A percentile compares a stretch with the other conserved stretches of the same genome.
Conservation (phyloP, 345 rosid genomes). For the Eutrema japonicum region DNA sequence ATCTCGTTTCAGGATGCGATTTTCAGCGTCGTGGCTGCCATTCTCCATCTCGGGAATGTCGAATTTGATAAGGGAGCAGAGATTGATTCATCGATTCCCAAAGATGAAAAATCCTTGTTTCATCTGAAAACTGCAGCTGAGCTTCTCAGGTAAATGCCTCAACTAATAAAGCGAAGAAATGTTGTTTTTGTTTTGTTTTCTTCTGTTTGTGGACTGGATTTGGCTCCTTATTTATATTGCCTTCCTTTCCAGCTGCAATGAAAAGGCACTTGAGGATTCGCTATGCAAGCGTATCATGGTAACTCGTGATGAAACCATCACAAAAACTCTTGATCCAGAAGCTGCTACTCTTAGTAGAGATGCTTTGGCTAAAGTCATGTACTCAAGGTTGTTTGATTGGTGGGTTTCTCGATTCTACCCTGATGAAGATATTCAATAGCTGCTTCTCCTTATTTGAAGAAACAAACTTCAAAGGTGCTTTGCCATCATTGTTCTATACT, state of each 20-base stretch:
- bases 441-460: constrained; percentile 2
- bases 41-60: constrained; percentile 95
- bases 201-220: constrained; percentile 25
- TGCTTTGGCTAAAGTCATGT: constrained; percentile 94
- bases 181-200: constrained; percentile 17
- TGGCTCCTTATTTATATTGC: constrained; percentile 12
- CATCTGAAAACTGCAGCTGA: constrained; percentile 91
- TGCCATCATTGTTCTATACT: constrained; percentile 21
- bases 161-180: constrained; percentile 15
- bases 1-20: constrained; percentile 48
- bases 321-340: constrained; percentile 93
- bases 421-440: constrained; percentile 17
- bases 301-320: constrained; percentile 96
- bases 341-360: constrained; percentile 91
- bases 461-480: not conserved
- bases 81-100: constrained; percentile 82
- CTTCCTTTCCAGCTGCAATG: constrained; percentile 72
- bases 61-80: constrained; percentile 90
- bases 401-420: constrained; percentile 44
- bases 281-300: constrained; percentile 95
- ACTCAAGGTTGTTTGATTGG: constrained; percentile 97
- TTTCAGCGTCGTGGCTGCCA: constrained; percentile 89
- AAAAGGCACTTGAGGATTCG: constrained; percentile 85
- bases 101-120: constrained; percentile 84
- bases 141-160: constrained; percentile 67